Conservation (phyloP, 148 eudicot species). For the Mesembryanthemum crystallinum region DNA sequence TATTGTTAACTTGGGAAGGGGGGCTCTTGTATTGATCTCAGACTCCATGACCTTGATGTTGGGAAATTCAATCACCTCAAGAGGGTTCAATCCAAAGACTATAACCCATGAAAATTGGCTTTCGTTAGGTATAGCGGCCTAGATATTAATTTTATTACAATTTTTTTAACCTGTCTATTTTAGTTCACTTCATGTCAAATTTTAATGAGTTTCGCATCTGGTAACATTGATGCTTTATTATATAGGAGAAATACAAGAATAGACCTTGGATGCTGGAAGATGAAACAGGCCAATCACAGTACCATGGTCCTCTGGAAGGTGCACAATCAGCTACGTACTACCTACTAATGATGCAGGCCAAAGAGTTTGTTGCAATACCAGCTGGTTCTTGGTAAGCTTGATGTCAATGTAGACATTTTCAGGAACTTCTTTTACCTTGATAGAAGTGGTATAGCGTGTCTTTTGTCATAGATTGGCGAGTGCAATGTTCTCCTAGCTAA, state of each 20-base stretch:
- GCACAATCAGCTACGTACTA: conserved; percentile 78
- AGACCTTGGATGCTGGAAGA: conserved; percentile 96
- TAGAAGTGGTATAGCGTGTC: background rate
- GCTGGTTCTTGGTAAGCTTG: conserved; percentile 83
- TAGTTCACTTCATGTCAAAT: no score
- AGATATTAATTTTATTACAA: no score
- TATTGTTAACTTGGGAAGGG: no score
- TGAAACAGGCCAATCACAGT: conserved; percentile 83
- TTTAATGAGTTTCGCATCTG: conserved; percentile 1
- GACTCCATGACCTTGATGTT: no score
- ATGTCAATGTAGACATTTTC: background rate
- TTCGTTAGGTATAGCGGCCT: no score
- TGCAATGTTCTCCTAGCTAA: background rate
- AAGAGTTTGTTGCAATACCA: conserved; percentile 90
- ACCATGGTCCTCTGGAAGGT: conserved; percentile 81
- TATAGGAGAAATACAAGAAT: conserved; percentile 86
- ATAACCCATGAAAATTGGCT: no score
- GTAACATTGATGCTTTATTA: conserved; percentile 13
- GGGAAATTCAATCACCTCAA: no score
- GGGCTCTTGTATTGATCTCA: no score
- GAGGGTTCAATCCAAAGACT: no score
- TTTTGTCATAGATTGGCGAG: background rate
- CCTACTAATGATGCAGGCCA: conserved; percentile 81
- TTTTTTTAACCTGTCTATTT: no score
- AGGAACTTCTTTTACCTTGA: background rate